phyloP scores from a whole-genome alignment of 768 basidiomycete genomes.

The Tricholomella constricta region DNA sequence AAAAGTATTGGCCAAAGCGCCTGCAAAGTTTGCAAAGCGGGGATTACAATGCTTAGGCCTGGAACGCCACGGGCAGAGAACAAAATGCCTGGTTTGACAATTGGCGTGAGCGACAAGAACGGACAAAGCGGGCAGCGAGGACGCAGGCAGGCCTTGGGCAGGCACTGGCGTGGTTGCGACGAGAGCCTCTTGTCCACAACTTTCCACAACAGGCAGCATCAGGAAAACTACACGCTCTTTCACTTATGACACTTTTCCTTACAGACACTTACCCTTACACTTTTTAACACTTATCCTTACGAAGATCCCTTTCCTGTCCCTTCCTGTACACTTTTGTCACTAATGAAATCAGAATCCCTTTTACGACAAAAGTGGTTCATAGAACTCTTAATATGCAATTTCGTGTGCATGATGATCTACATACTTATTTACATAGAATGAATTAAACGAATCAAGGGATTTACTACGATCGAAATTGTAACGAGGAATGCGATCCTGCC shows the following conservation, averaged over 20 bases:
- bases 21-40: conserved; percentile 4
- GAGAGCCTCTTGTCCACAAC: background rate
- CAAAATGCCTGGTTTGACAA: conserved; percentile 15
- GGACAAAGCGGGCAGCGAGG: conserved; percentile 16
- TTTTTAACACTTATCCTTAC: too few species aligned
- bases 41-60: conserved; percentile 2
- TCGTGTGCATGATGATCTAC: background rate
- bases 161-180: conserved; percentile 16
- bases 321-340: too few species aligned
- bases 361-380: background rate
- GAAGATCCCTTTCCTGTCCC: too few species aligned
- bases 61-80: conserved; percentile 15
- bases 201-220: conserved; percentile 5
- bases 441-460: conserved; percentile 23
- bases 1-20: conserved; percentile 20
- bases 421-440: background rate
- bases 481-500: conserved; percentile 17
- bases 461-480: background rate
- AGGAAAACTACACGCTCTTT: background rate
- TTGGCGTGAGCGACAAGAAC: conserved; percentile 10
- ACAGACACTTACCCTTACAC: too few species aligned
- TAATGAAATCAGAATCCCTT: too few species aligned
- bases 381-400: background rate
- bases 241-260: too few species aligned
- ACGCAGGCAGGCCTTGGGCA: conserved; percentile 12